Conservation (phyloP, 2,329 filamentous ascomycete species). For the Fusarium anthophilum region DNA sequence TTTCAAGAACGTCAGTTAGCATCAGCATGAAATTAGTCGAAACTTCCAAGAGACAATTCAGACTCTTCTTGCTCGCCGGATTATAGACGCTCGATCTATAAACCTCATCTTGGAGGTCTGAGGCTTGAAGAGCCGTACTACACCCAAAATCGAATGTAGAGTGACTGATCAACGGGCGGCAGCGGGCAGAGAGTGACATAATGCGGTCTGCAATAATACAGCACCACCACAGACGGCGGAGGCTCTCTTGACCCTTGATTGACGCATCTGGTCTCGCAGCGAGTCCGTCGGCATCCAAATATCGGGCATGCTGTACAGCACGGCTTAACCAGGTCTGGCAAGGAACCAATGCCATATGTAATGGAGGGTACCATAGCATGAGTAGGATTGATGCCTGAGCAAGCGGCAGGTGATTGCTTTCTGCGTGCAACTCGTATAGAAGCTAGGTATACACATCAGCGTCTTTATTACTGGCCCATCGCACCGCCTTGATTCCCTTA, state of each 20-base stretch:
- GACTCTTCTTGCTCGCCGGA: background rate
- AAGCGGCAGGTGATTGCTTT: background rate
- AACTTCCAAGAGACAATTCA: background rate
- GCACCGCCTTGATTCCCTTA: background rate
- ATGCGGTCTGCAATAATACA: background rate
- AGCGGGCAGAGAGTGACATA: background rate
- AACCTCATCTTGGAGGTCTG: background rate
- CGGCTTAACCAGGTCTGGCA: background rate
- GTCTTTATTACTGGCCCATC: background rate
- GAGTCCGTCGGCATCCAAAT: background rate
- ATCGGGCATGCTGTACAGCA: background rate
- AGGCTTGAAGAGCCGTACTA: background rate
- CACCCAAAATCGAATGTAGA: background rate
- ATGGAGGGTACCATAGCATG: background rate
- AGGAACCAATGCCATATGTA: background rate
- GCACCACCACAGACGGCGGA: background rate
- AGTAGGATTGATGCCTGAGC: background rate
- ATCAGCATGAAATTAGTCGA: background rate
- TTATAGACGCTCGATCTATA: background rate
- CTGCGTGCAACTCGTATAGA: background rate
- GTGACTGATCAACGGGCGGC: background rate
- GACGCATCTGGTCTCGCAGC: background rate
- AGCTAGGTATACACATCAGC: background rate
- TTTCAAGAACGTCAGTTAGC: background rate
- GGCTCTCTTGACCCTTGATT: background rate